Evolutionary conservation across 2,329 filamentous ascomycete species (phyloP), one percentile per base, ranked within the genome.

Genomic region (Stagonosporopsis vannaccii): DNA sequence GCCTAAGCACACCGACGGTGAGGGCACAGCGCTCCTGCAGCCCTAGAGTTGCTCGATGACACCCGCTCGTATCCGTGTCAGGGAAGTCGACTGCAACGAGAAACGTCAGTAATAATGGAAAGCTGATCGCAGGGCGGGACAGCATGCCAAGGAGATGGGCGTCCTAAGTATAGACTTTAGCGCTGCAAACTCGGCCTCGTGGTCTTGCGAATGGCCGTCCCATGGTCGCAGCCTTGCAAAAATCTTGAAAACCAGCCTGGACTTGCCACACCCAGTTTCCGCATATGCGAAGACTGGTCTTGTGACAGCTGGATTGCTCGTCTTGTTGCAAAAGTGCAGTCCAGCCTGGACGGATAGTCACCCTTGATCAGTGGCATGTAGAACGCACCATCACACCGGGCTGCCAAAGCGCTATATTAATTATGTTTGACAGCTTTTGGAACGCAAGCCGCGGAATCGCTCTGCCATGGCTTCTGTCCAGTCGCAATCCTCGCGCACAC

Each of bases 121-220:
- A 32, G 22, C 6, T 17, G 25, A 13, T 33, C 20, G 45, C 19
- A 44, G 26, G 26, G 45, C 26, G 2, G 13, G 6, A 32, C 30
- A 32, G 30, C 30, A 3, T 32, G 30, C 35, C 41, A 46, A 35
- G 40, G 45, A 40, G 33, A 22, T n/a, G 11, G 12, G 23, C 33
- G 53, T 56, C 15, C 53, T 51, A 56, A 51, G 20, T 25, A 43
- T 47, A 22, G 48, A 47, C 12, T 4, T 56, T 42, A 37, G 46
- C 41, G 17, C 36, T 37, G 22, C 17, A 40, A 35, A 33, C 1
- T 44, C 35, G 12, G n/a, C 20, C 23, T 36, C 30, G 30, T 32
- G 30, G 30, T 32, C 30, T n/a, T n/a, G n/a, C n/a, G n/a, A n/a
- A n/a, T n/a, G n/a, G n/a, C n/a, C n/a, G n/a, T n/a, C n/a, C n/a